These are phyloP conservation scores for Blastobotrys aristatus DNA, from an alignment of 1,139 yeast species.

Conservation along the genomic window DNA sequence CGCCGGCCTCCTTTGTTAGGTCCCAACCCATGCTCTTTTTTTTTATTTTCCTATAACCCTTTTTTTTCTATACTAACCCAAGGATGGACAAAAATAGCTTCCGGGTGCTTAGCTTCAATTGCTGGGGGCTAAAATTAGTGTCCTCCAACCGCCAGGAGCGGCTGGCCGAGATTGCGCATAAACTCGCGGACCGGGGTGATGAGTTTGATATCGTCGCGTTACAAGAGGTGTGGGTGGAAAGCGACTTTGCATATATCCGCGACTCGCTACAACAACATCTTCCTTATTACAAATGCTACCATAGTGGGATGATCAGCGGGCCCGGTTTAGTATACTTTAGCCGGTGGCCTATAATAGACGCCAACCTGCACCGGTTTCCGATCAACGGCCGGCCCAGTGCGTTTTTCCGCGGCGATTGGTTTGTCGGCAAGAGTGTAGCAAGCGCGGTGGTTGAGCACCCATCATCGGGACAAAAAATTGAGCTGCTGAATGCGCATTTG, in stretches of 20 bases:
- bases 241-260: constrained; percentile 69
- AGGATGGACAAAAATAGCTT: constrained; percentile 4
- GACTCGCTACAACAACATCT: constrained; percentile 43
- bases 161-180: constrained; percentile 66
- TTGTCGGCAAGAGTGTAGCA: constrained; percentile 87
- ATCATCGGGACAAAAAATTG: constrained; percentile 51
- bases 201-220: constrained; percentile 80
- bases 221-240: constrained; percentile 89
- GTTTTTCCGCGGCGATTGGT: constrained; percentile 94
- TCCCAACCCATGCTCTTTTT: too few relatives aligned
- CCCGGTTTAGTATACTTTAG: constrained; percentile 89
- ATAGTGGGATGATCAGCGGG: constrained; percentile 82
- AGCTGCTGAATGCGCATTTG: constrained; percentile 86
- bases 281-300: constrained; percentile 66
- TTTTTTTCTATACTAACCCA: too few relatives aligned
- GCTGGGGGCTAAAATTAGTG: constrained; percentile 74
- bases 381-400: constrained; percentile 94
- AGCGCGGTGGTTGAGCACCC: constrained; percentile 62
- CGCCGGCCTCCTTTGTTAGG: too few relatives aligned
- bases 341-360: constrained; percentile 72
- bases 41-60: too few relatives aligned
- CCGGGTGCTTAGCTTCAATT: constrained; percentile 16
- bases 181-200: constrained; percentile 45
- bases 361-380: constrained; percentile 79
- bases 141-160: constrained; percentile 64